Percentiles rank a stretch among this genome's conserved stretches.
Evolutionary conservation across 108 stramenopile species (phyloP).

Genomic region (Schizochytrium sp.): DNA sequence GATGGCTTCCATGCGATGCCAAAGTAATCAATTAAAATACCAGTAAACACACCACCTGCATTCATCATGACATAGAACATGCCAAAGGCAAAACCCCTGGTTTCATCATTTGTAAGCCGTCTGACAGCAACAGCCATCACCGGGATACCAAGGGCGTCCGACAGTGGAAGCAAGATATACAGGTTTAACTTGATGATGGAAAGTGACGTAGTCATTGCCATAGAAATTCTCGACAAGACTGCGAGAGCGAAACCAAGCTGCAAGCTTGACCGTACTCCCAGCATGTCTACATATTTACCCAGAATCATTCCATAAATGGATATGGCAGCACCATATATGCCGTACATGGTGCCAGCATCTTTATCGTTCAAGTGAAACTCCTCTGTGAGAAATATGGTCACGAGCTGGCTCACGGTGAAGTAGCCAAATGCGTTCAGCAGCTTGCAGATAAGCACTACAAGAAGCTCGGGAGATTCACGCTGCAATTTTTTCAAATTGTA

Average conservation of each 20-base stretch:
- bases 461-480: background rate
- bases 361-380: constrained; percentile 60
- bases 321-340: constrained; percentile 62
- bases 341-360: constrained; percentile 63
- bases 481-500: background rate
- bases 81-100: constrained; percentile 85
- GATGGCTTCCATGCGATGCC: constrained; percentile 70
- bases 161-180: constrained; percentile 50
- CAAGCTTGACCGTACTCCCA: constrained; percentile 62
- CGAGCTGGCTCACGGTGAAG: constrained; percentile 55
- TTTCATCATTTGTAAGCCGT: constrained; percentile 38
- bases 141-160: constrained; percentile 64
- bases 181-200: constrained; percentile 54
- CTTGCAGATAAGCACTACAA: constrained; percentile 44
- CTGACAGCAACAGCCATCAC: constrained; percentile 63
- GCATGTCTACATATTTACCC: constrained; percentile 33
- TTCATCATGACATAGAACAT: constrained; percentile 87
- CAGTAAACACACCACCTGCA: constrained; percentile 81
- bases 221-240: constrained; percentile 16
- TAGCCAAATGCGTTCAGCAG: constrained; percentile 62
- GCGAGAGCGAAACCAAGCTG: constrained; percentile 62
- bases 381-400: constrained; percentile 64
- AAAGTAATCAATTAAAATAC: constrained; percentile 80
- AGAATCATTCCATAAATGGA: constrained; percentile 62
- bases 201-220: constrained; percentile 56